These are phyloP conservation scores for Fraxinus anomala DNA, from an alignment of 257 asterid species.

Conservation along the genomic window DNA sequence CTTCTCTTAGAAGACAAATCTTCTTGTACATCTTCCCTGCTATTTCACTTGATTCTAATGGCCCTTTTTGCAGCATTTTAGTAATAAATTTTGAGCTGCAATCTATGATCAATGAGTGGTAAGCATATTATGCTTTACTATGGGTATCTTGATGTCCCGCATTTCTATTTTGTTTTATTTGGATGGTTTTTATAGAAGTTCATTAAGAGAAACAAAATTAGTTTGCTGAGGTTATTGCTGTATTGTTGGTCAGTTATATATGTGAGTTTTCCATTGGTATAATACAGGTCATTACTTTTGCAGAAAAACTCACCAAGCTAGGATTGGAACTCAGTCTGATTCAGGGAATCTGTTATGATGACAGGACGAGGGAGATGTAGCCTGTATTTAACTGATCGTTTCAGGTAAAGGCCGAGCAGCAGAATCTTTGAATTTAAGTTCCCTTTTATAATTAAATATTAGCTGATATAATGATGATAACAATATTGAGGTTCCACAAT, in stretches of 20 bases:
- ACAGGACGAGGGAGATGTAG: neutral
- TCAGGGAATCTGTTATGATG: neutral
- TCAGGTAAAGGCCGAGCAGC: neutral
- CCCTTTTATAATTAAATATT: neutral
- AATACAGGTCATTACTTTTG: neutral
- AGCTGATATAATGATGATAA: neutral
- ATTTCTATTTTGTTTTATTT: constrained; percentile 13
- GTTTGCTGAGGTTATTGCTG: neutral
- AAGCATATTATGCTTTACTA: constrained; percentile 30
- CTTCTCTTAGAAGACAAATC: constrained; percentile 19
- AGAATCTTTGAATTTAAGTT: neutral
- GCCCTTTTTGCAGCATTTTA: constrained; percentile 26
- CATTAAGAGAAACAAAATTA: neutral
- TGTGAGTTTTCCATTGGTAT: neutral
- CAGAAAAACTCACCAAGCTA: neutral
- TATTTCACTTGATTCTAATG: constrained; percentile 24
- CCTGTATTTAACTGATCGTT: neutral
- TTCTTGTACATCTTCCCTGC: constrained; percentile 22
- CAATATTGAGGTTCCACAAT: neutral
- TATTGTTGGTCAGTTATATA: neutral
- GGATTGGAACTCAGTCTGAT: neutral
- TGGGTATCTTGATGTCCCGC: neutral
- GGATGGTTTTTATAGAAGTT: constrained; percentile 4
- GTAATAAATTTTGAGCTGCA: constrained; percentile 28
- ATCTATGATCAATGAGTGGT: constrained; percentile 30